Evolutionary conservation across 345 rosid genomes (phyloP), one percentile per base, ranked within the genome.

Genomic region (Bretschneidera sinensis): DNA sequence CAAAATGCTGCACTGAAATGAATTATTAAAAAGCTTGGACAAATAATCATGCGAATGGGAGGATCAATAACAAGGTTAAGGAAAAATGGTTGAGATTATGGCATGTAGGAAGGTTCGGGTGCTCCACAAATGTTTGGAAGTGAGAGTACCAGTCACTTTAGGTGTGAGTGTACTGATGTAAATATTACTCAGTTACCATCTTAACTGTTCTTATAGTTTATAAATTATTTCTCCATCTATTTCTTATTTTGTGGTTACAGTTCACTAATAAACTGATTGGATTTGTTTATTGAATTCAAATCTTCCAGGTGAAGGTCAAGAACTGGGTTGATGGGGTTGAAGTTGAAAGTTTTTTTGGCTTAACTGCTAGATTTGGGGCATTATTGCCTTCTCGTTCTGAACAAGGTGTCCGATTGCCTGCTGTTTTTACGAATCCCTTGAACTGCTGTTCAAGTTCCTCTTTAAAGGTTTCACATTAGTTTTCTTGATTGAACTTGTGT

Each of bases 321-420:
- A 88, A 69, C 31, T 95, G 96, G 97, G 62, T 80, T 24, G 68
- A 91, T 76, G 89, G 92, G 0, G 76, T 43, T 24, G 76, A 79
- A 68, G 83, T 71, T 47, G 75, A 86, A 55, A 76, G 75, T 58
- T 43, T 85, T 31, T 56, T 68, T 19, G 97, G 96, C 17, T 63
- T 88, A 76, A 85, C 81, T 79, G 99, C 97, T 24, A 78, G 78
- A 39, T 95, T 91, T 63, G 97, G 99, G 24, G 77, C 78, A 21
- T 2, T 61, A 21, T 74, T 88, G 75, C 89, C 96, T 60, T 61
- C 82, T 64, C 76, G 74, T 47, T 76, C 68, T 68, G 67, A 76
- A 48, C 70, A 87, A 54, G 69, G 70, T 69, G 43, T 72, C 68
- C 83, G 73, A 72, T 59, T 79, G 43, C 57, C 85, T 31, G 87